phyloP scores from a whole-genome alignment of 371 early-diverging fungal species.

The Mortierella sp. region DNA sequence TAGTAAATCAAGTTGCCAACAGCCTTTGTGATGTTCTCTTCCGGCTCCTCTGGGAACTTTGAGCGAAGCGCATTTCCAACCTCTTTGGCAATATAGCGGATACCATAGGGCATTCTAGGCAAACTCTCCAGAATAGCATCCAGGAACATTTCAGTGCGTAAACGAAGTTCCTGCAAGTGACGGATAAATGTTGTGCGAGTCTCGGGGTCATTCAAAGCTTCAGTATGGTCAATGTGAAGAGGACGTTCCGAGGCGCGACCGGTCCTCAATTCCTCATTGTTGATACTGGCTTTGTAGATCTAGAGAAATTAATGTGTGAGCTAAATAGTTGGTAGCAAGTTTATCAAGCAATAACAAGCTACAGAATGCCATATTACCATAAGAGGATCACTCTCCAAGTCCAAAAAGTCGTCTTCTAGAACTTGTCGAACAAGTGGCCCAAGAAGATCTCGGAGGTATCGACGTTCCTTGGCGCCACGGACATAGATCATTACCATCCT shows the following conservation, averaged over 20 bases:
- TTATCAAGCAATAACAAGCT: background rate
- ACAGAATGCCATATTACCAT: constrained; percentile 58
- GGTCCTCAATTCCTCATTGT: constrained; percentile 91
- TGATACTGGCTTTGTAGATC: constrained; percentile 89
- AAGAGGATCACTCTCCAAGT: constrained; percentile 93
- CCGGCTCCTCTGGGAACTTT: constrained; percentile 86
- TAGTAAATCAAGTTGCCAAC: constrained; percentile 97
- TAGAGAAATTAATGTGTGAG: constrained; percentile 13
- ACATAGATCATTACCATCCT: constrained; percentile 77
- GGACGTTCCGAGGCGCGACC: constrained; percentile 85
- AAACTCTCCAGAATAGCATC: constrained; percentile 82
- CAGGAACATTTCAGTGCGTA: constrained; percentile 85
- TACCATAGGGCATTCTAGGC: constrained; percentile 93
- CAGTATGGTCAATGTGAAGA: constrained; percentile 83
- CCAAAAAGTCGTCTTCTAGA: constrained; percentile 80
- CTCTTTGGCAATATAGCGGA: constrained; percentile 95
- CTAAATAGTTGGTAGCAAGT: too few relatives aligned
- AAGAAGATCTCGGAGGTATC: constrained; percentile 89
- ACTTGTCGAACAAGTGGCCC: constrained; percentile 85
- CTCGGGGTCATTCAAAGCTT: constrained; percentile 90
- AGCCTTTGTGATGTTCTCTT: constrained; percentile 83
- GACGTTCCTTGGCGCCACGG: constrained; percentile 95
- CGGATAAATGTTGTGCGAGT: constrained; percentile 82
- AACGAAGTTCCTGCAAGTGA: constrained; percentile 80
- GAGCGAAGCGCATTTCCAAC: constrained; percentile 80